Evolutionary conservation across 306 rosid species (phyloP).

Genomic region (Lotus japonicus): DNA sequence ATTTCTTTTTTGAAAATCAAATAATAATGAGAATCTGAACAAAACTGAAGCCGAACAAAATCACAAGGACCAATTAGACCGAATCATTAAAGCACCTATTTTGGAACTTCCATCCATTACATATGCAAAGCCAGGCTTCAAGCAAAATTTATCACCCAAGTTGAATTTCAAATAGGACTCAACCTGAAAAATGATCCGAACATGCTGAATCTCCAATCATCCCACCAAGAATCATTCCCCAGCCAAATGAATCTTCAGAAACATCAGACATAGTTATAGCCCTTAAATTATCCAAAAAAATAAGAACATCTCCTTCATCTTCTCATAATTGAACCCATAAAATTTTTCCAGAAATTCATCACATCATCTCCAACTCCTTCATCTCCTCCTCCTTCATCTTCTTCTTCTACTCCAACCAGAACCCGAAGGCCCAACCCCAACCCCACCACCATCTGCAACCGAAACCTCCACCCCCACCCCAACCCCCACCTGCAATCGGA

Average conservation of each 20-base stretch:
- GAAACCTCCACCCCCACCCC: too few species aligned
- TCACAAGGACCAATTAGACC: constrained; percentile 71
- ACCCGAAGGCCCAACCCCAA: too few species aligned
- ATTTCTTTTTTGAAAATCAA: too few species aligned
- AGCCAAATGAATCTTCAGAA: constrained; percentile 67
- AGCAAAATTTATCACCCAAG: constrained; percentile 47
- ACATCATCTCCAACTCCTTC: too few species aligned
- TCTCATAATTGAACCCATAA: too few species aligned
- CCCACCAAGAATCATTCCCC: constrained; percentile 74
- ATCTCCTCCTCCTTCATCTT: too few species aligned
- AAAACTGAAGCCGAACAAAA: background rate
- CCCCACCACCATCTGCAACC: too few species aligned
- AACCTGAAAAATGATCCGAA: constrained; percentile 52
- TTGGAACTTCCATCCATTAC: constrained; percentile 46
- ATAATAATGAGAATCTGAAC: background rate
- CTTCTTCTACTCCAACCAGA: too few species aligned
- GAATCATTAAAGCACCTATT: constrained; percentile 57
- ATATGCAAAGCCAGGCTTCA: constrained; percentile 76
- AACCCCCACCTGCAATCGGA: too few species aligned
- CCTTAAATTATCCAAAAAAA: too few species aligned
- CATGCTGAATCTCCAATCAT: constrained; percentile 31
- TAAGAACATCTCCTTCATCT: too few species aligned
- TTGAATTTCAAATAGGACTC: constrained; percentile 70
- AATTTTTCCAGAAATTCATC: too few species aligned
- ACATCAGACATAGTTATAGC: constrained; percentile 55